Percentiles rank a stretch among this genome's conserved stretches.
These are phyloP conservation scores for Phytophthora tubulina DNA, from an alignment of 352 stramenopile species.

Conservation along the genomic window DNA sequence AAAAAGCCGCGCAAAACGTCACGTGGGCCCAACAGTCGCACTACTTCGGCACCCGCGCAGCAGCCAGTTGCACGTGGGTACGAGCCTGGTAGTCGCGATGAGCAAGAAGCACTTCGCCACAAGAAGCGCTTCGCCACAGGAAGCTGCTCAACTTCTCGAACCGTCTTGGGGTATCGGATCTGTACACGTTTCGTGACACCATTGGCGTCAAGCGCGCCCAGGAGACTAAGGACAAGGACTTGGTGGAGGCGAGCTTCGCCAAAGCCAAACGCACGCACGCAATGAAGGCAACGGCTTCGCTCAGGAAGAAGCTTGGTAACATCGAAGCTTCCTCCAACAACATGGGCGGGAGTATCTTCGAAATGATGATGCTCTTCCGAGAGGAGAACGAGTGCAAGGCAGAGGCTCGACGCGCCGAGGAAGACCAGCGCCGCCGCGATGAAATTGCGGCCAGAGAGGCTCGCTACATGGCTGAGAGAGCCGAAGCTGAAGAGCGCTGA, in stretches of 20 bases:
- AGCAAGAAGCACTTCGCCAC: conserved; percentile 2
- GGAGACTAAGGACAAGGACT: not conserved
- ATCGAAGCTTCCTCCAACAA: not conserved
- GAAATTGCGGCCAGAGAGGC: not conserved
- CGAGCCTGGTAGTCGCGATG: not conserved
- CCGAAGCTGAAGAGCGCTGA: conserved; percentile 6
- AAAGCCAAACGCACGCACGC: conserved; percentile 7
- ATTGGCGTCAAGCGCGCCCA: not conserved
- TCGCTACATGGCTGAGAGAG: not conserved
- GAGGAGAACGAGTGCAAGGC: conserved; percentile 18
- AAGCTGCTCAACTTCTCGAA: not conserved
- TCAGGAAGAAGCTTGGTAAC: not conserved
- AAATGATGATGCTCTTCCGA: conserved; percentile 13
- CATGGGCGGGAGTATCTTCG: not conserved
- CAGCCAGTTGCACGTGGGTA: not conserved
- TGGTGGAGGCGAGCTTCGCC: not conserved
- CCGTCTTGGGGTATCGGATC: not conserved
- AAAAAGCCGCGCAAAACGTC: not conserved
- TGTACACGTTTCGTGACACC: not conserved
- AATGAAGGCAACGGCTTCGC: not conserved
- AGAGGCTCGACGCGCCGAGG: not conserved
- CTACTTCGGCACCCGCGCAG: not conserved
- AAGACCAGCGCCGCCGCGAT: conserved; percentile 11
- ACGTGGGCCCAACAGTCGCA: not conserved
- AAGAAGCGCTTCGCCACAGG: too few relatives aligned